Conservation (phyloP, 2,329 filamentous ascomycete species). For the Thermoascus crustaceus region DNA sequence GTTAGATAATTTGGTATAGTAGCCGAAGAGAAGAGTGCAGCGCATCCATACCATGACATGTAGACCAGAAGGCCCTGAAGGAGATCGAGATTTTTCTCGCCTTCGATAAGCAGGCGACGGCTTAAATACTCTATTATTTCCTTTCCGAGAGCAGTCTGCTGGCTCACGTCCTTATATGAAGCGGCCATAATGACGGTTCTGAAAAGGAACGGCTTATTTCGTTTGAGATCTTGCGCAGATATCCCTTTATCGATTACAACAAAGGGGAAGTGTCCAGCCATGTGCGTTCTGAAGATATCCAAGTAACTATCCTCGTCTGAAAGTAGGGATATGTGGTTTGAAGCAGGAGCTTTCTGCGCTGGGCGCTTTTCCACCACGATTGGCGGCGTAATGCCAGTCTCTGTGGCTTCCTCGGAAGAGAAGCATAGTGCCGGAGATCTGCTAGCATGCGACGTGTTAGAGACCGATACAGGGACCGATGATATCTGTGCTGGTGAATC, state of each 20-base stretch:
- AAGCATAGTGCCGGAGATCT: too few relatives aligned
- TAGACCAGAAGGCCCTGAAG: conserved; percentile 27
- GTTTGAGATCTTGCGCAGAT: conserved; percentile 5
- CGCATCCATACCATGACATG: conserved; percentile 19
- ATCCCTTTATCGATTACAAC: conserved; percentile 4
- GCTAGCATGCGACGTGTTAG: too few relatives aligned
- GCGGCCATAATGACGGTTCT: conserved; percentile 19
- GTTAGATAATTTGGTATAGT: conserved; percentile 1
- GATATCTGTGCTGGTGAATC: not conserved
- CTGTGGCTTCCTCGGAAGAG: too few relatives aligned
- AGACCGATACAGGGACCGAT: not conserved
- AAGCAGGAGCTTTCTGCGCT: not conserved
- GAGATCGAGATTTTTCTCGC: conserved; percentile 24
- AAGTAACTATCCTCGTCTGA: conserved; percentile 3
- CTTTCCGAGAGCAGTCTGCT: conserved; percentile 18
- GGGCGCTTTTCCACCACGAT: not conserved
- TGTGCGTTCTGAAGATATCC: conserved; percentile 1
- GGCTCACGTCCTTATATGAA: conserved; percentile 14
- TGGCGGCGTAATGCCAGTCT: too few relatives aligned
- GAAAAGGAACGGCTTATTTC: conserved; percentile 22
- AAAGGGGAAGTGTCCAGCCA: conserved; percentile 7
- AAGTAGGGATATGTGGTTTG: not conserved
- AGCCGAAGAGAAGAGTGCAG: not conserved
- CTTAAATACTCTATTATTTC: conserved; percentile 20
- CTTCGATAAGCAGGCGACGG: conserved; percentile 17